Base-by-base conservation (phyloP, 2,329 filamentous ascomycete species). In the Claviceps spartinae region DNA sequence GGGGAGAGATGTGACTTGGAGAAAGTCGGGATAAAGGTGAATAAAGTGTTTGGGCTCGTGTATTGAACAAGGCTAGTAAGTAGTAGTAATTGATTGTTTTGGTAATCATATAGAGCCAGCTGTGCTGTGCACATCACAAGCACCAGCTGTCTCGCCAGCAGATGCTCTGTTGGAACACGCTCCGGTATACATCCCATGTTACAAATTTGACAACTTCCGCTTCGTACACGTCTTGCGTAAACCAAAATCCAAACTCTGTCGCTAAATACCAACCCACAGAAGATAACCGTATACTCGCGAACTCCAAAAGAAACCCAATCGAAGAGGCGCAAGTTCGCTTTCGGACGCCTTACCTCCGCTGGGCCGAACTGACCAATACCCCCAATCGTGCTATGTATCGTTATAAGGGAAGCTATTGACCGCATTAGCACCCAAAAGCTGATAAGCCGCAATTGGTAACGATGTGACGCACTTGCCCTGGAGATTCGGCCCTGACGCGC, bases 391-490 rank as follows among this genome's bases (percentile, higher is more conserved):
- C 36, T 67, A 73, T 45, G 68, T 63, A 52, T 73, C 70, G 18
- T 62, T 65, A 52, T 72, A 73, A 11, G 60, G 63, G 18, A 51
- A 52, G 11, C 49, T 54, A 24, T 18, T 4, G 9, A 20, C 4
- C 4, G 11, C 2, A 47, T 54, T 43, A 54, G 52, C 49, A 40
- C 24, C 30, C 24, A 7, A 16, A 38, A 36, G 34, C 34, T 34
- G 8, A 9, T 43, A 14, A 16, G n/a, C 30, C 5, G 24, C 16
- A 11, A 26, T 2, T 41, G 7, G 24, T 13, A 20, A 37, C 8
- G 41, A 5, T 13, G 18, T 5, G 58, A 57, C 73, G 65, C 62
- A 76, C 73, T 74, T 70, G 34, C 68, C 56, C 37, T 62, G 58
- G 56, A 72, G 76, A 30, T 73, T 69, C 4, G 67, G 60, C 3